Percentiles rank a stretch among this genome's conserved stretches.
These are phyloP conservation scores for Solanum piurae DNA, from an alignment of 257 asterid genomes.

Conservation along the genomic window DNA sequence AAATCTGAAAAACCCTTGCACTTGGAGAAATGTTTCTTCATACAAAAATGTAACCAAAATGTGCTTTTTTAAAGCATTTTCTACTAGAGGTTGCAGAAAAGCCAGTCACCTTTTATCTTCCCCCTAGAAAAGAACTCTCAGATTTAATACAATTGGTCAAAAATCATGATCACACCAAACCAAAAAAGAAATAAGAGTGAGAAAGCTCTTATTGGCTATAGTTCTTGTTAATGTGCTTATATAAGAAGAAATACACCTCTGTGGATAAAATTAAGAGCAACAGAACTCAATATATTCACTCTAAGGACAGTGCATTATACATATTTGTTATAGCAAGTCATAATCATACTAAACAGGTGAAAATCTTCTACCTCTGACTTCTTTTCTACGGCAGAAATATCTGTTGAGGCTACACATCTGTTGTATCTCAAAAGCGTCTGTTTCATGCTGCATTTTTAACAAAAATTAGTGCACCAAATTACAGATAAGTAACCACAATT, in stretches of 20 bases:
- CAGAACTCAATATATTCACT: background rate
- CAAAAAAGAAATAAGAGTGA: background rate
- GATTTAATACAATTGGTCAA: background rate
- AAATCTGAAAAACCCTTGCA: background rate
- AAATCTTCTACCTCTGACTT: constrained; percentile 31
- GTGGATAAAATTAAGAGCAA: background rate
- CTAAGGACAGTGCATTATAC: background rate
- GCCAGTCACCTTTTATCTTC: background rate
- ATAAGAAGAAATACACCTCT: background rate
- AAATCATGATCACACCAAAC: background rate
- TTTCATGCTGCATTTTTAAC: constrained; percentile 45
- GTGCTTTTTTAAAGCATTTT: background rate
- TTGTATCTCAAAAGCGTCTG: constrained; percentile 40
- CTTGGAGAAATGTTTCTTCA: background rate
- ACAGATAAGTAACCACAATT: background rate
- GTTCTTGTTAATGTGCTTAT: background rate
- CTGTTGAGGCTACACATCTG: constrained; percentile 17
- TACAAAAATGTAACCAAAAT: background rate
- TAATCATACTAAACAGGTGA: background rate
- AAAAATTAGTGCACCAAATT: background rate
- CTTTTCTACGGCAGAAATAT: constrained; percentile 23
- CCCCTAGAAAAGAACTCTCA: background rate
- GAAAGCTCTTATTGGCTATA: background rate
- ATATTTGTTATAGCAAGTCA: background rate
- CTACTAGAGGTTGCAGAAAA: background rate